Evolutionary conservation across 140 eudicot genomes (phyloP).

Genomic region (Erigeron philadelphicus): DNA sequence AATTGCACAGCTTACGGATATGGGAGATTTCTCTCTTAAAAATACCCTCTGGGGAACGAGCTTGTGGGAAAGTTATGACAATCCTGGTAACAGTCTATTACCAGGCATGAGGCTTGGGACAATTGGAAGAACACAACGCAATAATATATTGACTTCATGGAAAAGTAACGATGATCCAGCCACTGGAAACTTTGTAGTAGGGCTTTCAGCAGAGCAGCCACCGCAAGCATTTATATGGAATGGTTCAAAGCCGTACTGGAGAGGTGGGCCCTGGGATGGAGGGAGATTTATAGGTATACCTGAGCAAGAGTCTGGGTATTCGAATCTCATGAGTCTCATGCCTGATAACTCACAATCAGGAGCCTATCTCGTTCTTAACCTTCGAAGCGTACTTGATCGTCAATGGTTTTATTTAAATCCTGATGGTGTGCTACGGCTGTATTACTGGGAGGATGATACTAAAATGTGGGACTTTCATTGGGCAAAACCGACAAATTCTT

Average conservation of each 20-base stretch:
- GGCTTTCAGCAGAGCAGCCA: constrained; percentile 23
- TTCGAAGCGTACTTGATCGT: neutral
- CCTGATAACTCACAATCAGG: constrained; percentile 22
- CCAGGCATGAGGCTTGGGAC: constrained; percentile 28
- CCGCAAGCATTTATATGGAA: constrained; percentile 28
- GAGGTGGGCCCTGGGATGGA: constrained; percentile 45
- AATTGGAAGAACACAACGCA: neutral
- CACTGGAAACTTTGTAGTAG: constrained; percentile 26
- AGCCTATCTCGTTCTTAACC: neutral
- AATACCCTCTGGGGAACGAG: constrained; percentile 18
- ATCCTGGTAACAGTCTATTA: constrained; percentile 29
- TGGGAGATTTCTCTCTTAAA: constrained; percentile 27
- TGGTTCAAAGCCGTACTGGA: constrained; percentile 27
- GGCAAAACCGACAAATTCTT: constrained; percentile 23
- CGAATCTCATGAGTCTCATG: constrained; percentile 6
- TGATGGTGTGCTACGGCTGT: neutral
- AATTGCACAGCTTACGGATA: constrained; percentile 26
- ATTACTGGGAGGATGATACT: neutral
- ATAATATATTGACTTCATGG: constrained; percentile 28
- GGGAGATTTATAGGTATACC: constrained; percentile 33
- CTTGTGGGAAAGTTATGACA: constrained; percentile 40
- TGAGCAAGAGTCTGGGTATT: constrained; percentile 14
- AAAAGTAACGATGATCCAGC: constrained; percentile 29
- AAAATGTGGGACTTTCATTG: constrained; percentile 14
- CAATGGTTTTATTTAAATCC: constrained; percentile 12